Base-by-base conservation (phyloP, 1,284 basidiomycete genomes). In the Somion occarium region DNA sequence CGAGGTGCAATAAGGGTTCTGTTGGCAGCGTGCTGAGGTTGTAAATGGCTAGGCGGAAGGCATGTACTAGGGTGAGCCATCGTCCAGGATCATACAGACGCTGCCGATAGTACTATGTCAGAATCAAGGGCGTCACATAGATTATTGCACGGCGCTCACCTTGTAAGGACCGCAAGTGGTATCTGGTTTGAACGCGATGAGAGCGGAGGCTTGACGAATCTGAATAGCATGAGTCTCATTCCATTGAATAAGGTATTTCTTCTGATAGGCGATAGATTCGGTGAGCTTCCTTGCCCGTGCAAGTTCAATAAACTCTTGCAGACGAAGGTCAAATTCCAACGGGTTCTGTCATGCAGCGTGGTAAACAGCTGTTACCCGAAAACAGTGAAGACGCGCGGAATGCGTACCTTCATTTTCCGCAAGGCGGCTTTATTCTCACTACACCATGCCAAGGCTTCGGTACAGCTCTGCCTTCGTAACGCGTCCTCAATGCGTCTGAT, bases 291-390 rank as follows among this genome's bases (percentile, higher is more conserved):
- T 69, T 13, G 75, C 72, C 39, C 94, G 76, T 34, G 85, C 83
- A 5, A 98, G 77, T 69, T 99, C 97, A 61, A 99, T 93, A 66
- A 90, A 98, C 69, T 98, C 94, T 70, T 99, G 97, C 43, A 98
- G 74, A 19, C 97, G 83, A 25, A 99, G 80, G 53, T 95, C 91
- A 67, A 98, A 98, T 72, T 99, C 97, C 42, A 99, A 80, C 13
- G 93, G 88, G 69, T 89, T 94, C 91, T 96, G 69, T 52, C 50
- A 46, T 34, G 46, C 19, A 49, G 43, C 47, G 19, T 26, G 23
- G 7, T 37, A 54, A 26, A 43, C 38, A 41, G 30, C 15, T 15
- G 30, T 15, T 34, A 34, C 30, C 30, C 15, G 7, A 34, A 34
- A n/a, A n/a, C n/a, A 15, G 30, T 34, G 30, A 15, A 34, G 15